These are phyloP conservation scores for Irpex rosettiformis DNA, from an alignment of 1,284 basidiomycete genomes.

Conservation along the genomic window DNA sequence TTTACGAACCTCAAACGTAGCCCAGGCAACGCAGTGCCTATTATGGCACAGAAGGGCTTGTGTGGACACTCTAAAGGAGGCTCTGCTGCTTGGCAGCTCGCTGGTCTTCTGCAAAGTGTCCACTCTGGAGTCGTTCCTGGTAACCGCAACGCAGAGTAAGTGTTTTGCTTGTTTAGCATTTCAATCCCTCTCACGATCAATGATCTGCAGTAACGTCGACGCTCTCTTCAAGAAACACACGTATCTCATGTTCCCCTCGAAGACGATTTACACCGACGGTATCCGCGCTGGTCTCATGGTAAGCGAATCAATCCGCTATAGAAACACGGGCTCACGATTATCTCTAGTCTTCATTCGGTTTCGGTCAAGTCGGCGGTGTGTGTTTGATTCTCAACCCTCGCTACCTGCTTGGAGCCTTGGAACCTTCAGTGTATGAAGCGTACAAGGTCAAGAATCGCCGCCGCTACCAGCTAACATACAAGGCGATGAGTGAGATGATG, in stretches of 20 bases:
- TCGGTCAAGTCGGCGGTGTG: slow-evolving; percentile 97
- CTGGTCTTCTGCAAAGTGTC: slow-evolving; percentile 88
- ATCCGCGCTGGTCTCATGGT: slow-evolving; percentile 90
- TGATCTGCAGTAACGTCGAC: slow-evolving; percentile 76
- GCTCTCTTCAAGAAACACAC: slow-evolving; percentile 88
- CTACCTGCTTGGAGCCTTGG: slow-evolving; percentile 84
- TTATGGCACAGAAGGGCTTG: slow-evolving; percentile 96
- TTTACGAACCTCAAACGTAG: slow-evolving; percentile 87
- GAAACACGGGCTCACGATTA: slow-evolving; percentile 3
- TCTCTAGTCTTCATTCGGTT: slow-evolving; percentile 89
- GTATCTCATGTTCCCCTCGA: slow-evolving; percentile 96
- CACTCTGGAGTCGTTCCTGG: slow-evolving; percentile 91
- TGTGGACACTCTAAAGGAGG: slow-evolving; percentile 97
- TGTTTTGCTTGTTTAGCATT: slow-evolving; percentile 15
- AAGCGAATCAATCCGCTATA: slow-evolving; percentile 20
- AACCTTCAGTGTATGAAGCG: slow-evolving; percentile 66
- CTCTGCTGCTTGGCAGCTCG: slow-evolving; percentile 96
- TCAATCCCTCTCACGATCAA: slow-evolving; percentile 20
- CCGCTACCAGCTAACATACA: slow-evolving; percentile 80
- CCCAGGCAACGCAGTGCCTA: slow-evolving; percentile 91
- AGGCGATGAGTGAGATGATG: slow-evolving; percentile 94
- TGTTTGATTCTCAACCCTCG: slow-evolving; percentile 88
- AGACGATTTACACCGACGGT: slow-evolving; percentile 90
- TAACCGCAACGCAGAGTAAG: slow-evolving; percentile 92
- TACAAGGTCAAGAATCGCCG: slow-evolving; percentile 73